Conservation (phyloP, 1,139 yeast genomes). For the Meyerozyma smithsonii region DNA sequence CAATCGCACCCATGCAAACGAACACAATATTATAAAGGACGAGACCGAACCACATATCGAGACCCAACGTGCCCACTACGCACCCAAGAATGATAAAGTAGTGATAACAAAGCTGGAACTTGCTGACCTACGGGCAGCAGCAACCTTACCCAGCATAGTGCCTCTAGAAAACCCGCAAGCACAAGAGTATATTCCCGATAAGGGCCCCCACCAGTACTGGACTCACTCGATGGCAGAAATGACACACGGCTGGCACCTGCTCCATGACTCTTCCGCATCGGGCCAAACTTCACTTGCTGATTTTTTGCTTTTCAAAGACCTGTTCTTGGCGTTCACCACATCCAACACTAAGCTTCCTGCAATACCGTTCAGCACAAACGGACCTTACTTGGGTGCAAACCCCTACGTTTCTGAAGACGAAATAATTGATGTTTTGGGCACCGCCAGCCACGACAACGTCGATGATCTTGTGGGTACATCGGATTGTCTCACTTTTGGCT, state of each 20-base stretch:
- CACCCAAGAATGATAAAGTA: neutral
- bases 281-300: neutral
- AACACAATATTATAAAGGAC: too few relatives aligned
- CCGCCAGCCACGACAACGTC: conserved; percentile 6
- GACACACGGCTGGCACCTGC: neutral
- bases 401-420: conserved; percentile 23
- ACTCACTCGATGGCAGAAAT: neutral
- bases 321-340: neutral
- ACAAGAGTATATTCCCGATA: neutral
- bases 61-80: too few relatives aligned
- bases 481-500: neutral
- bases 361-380: neutral
- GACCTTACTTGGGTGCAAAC: conserved; percentile 14
- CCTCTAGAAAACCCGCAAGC: neutral
- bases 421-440: conserved; percentile 38
- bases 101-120: neutral
- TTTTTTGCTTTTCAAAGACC: neutral
- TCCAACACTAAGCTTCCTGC: too few relatives aligned
- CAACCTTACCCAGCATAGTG: neutral
- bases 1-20: neutral
- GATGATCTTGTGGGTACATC: neutral
- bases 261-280: neutral
- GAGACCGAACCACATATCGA: too few relatives aligned
- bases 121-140: neutral
- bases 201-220: neutral